Evolutionary conservation across 805 yeast genomes (phyloP), one percentile per base, ranked within the genome.

Genomic region (Saccharomyces jurei): DNA sequence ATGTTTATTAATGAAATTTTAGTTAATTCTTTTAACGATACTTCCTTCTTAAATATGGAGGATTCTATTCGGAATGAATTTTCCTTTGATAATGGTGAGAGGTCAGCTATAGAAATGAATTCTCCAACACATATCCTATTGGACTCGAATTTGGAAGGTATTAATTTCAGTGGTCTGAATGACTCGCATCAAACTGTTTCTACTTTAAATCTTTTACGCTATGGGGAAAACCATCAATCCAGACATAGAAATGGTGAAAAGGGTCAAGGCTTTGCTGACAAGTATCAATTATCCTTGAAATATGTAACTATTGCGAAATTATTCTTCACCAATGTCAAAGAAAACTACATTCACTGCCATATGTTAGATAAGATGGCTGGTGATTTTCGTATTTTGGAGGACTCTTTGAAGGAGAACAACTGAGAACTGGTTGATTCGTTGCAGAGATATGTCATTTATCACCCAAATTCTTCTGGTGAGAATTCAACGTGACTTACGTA

Each of bases 1-100:
- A 61, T 64, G 49, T 52, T 63, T 10, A 67, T 69, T 32, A 65
- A 69, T 50, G 60, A 67, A 27, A 67, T 69, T 10, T 52, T 67
- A 14, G 66, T 69, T 3, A 59, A 64, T 52, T 63, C 71, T 2
- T 69, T 67, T 49, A 69, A 69, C 51, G 72, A 69, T 53, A 56
- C 68, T 3, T 65, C 70, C 2, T 69, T 63, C 50, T 55, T 69
- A 31, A 65, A 65, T 36, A 66, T 68, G 69, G 54, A 66, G 3
- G 66, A 64, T 5, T 63, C 63, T 49, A 50, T 61, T 1, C 56
- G 63, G 14, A 63, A 64, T 31, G 69, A 65, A 48, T 66, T 66
- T 46, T 41, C 57, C 1, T 66, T 66, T 51, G 60, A 56, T 29
- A 50, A 41, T 41, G 46, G 55, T 4, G 25, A 48, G 26, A 48